A percentile compares a stretch with the other conserved stretches of the same genome.
These are phyloP conservation scores for Pterocarpus santalinus DNA, from an alignment of 306 rosid species.

Conservation along the genomic window DNA sequence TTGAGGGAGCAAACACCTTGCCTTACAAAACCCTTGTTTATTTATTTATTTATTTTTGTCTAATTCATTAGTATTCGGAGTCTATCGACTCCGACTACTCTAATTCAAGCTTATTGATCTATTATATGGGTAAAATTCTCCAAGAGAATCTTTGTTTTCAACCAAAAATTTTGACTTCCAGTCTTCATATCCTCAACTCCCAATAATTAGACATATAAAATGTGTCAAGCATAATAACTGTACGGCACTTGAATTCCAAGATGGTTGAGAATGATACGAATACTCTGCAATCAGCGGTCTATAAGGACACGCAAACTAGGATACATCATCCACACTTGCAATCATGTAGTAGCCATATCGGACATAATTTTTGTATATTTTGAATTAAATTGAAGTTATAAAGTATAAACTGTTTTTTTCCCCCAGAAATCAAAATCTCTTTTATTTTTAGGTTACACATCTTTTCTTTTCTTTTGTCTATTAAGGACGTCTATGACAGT, in stretches of 20 bases:
- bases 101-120: no score
- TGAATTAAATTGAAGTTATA: background rate
- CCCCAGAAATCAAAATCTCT: no score
- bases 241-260: background rate
- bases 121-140: no score
- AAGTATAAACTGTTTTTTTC: background rate
- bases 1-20: background rate
- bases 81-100: no score
- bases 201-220: background rate
- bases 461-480: no score
- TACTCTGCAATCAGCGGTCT: background rate
- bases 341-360: no score
- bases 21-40: no score
- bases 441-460: no score
- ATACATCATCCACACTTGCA: no score
- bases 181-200: background rate
- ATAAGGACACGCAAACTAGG: background rate
- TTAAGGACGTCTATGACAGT: no score
- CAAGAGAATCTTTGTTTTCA: background rate
- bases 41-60: no score
- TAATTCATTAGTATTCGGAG: no score
- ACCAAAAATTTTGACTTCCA: background rate
- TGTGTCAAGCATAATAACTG: background rate
- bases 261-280: background rate
- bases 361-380: background rate